Evolutionary conservation across 345 rosid species (phyloP), one percentile per base, ranked within the genome.

Genomic region (Citrus medica): DNA sequence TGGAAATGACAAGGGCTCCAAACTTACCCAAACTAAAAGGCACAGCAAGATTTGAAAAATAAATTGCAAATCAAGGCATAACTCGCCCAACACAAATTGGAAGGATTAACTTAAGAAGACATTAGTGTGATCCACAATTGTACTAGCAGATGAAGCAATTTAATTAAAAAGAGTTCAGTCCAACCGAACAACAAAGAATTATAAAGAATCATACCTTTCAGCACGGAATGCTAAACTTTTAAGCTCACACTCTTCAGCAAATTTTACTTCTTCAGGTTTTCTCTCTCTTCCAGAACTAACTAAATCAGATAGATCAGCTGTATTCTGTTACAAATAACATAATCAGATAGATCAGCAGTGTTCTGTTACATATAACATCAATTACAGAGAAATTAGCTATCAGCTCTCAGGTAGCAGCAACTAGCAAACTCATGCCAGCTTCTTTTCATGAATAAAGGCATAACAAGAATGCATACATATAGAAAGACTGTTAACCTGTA

Each of bases 241-340:
- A 64, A 83, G 87, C 69, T 69, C 84, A 81, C 93, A 93, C 78
- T 92, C 94, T 89, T 97, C 98, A 28, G 90, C 89, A 79, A 97
- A 92, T 78, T 92, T 84, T 70, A 87, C 90, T 83, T 94, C 99
- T 84, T 97, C 99, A n/a, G 90, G 88, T 83, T 87, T 97, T 81
- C 89, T 87, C 80, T 97, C 98, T 87, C 98, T 90, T 84, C 97
- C 97, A 60, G 99, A 97, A 84, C 97, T 94, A 80, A 97, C 90
- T 74, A 97, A 94, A 87, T 97, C 99, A 80, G 96, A 93, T 74
- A 97, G 94, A 88, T 94, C 99, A 81, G 92, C 83, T n/a, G 90
- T 89, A 87, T 94, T 97, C 98, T 97, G 96, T 82, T 67, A 86
- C 59, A 85, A 67, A 56, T 32, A 81, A 42, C 65, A 83, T 37